Evolutionary conservation across 1,284 basidiomycete genomes (phyloP), one percentile per base, ranked within the genome.

Genomic region (Melampsora americana): DNA sequence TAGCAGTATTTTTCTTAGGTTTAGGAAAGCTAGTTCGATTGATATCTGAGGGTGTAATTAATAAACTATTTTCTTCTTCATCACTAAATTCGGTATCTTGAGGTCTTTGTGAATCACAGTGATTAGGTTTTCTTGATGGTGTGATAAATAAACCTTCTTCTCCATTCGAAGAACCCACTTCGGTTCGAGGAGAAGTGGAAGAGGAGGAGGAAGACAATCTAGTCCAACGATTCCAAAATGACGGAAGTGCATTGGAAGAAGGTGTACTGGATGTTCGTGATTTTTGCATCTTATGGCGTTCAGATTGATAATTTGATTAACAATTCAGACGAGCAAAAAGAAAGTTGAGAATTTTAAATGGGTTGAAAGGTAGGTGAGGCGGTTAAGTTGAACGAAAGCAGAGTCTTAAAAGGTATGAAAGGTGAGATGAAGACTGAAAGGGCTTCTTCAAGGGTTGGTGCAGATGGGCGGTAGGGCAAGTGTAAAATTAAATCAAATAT

Each of bases 161-260:
- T n/a, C 53, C 26, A 23, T n/a, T 28, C 53, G 20, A 4, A 3
- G 20, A 23, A 28, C 26, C 53, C 5, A 14, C 53, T 56, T 56
- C 53, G 7, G 53, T 56, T 28, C 53, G 53, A 56, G n/a, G n/a
- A 56, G 53, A 56, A 56, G 2, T 56, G n/a, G 53, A 7, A 56
- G n/a, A 1, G 14, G 53, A 48, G 11, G 46, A n/a, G 7, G 53
- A 56, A 9, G 53, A 56, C 7, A 56, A 28, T 28, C 53, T 56
- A 28, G 53, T 56, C 53, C 53, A 56, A 56, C 53, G 53, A 56
- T 56, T 56, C 53, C 53, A 56, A 56, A 56, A 56, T 1, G 53
- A 56, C 14, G 53, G 53, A 6, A n/a, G 53, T 12, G 12, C 20
- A 28, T 7, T 56, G 4, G 53, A 56, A 56, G 53, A 28, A 6